A percentile compares a stretch with the other conserved stretches of the same genome.
These are phyloP conservation scores for Dalbergia cultrata DNA, from an alignment of 306 rosid species.

Conservation along the genomic window DNA sequence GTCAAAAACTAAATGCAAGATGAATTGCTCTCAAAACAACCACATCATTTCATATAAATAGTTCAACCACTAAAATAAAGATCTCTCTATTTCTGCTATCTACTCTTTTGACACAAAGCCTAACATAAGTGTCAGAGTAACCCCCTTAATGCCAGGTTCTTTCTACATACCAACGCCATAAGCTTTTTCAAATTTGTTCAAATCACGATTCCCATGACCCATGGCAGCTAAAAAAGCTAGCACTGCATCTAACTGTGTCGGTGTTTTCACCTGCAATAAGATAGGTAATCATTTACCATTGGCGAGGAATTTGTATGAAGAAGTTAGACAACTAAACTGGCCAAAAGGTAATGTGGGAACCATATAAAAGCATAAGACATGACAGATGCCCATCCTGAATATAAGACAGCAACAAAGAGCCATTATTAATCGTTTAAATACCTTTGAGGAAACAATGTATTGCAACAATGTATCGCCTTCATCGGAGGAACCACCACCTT, in stretches of 20 bases:
- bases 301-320: neutral
- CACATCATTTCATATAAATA: too few species aligned
- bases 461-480: slow-evolving; percentile 42
- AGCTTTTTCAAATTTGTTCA: slow-evolving; percentile 77
- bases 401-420: slow-evolving; percentile 7
- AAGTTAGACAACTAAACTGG: neutral
- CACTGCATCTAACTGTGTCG: slow-evolving; percentile 90
- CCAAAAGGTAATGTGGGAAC: slow-evolving; percentile 15
- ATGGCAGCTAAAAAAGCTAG: slow-evolving; percentile 64
- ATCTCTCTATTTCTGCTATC: too few species aligned
- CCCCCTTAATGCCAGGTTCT: too few species aligned
- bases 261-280: slow-evolving; percentile 77
- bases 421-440: slow-evolving; percentile 16
- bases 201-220: slow-evolving; percentile 61
- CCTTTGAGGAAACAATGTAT: slow-evolving; percentile 81
- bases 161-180: slow-evolving; percentile 87
- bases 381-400: slow-evolving; percentile 1
- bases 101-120: too few species aligned
- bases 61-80: too few species aligned
- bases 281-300: slow-evolving; percentile 6
- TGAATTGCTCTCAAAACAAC: too few species aligned
- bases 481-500: too few species aligned
- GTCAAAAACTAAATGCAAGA: too few species aligned
- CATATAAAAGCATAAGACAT: neutral
- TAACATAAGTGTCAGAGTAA: too few species aligned